Percentiles rank a stretch among this genome's conserved stretches.
These are phyloP conservation scores for Clarireedia hainanense DNA, from an alignment of 2,329 filamentous ascomycete genomes.

Conservation along the genomic window DNA sequence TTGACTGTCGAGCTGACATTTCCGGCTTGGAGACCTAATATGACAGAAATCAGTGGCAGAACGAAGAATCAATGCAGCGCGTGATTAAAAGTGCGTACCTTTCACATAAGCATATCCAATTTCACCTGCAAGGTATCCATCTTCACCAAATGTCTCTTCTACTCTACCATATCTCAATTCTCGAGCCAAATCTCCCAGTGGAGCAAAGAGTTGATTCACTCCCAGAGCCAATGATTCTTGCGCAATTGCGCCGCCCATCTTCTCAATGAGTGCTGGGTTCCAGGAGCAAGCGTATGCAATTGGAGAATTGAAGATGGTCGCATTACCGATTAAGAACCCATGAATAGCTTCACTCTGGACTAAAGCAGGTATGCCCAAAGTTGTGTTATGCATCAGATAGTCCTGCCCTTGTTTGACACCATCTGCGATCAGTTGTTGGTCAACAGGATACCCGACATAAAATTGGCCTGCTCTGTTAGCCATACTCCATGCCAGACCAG, in stretches of 20 bases:
- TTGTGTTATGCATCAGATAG: slow-evolving; percentile 59
- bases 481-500: slow-evolving; percentile 60
- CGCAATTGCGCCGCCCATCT: slow-evolving; percentile 60
- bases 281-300: slow-evolving; percentile 66
- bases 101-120: slow-evolving; percentile 53
- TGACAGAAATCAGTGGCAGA: slow-evolving; percentile 32
- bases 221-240: slow-evolving; percentile 59
- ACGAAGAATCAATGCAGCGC: too few species aligned
- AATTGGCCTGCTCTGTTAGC: slow-evolving; percentile 44
- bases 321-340: slow-evolving; percentile 63
- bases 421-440: slow-evolving; percentile 53
- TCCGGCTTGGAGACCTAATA: slow-evolving; percentile 52
- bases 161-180: slow-evolving; percentile 66
- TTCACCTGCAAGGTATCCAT: slow-evolving; percentile 59
- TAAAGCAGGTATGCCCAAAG: slow-evolving; percentile 62
- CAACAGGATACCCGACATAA: slow-evolving; percentile 62
- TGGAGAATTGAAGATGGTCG: slow-evolving; percentile 72
- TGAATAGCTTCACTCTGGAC: slow-evolving; percentile 71
- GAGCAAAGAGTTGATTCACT: slow-evolving; percentile 66
- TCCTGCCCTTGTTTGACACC: slow-evolving; percentile 60
- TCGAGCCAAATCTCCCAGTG: slow-evolving; percentile 61
- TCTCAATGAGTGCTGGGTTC: slow-evolving; percentile 54
- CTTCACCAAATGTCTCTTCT: slow-evolving; percentile 67
- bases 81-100: slow-evolving; percentile 35
- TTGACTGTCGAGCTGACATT: slow-evolving; percentile 67